Evolutionary conservation across 805 yeast species (phyloP).

Genomic region (Candida taoyuanica): DNA sequence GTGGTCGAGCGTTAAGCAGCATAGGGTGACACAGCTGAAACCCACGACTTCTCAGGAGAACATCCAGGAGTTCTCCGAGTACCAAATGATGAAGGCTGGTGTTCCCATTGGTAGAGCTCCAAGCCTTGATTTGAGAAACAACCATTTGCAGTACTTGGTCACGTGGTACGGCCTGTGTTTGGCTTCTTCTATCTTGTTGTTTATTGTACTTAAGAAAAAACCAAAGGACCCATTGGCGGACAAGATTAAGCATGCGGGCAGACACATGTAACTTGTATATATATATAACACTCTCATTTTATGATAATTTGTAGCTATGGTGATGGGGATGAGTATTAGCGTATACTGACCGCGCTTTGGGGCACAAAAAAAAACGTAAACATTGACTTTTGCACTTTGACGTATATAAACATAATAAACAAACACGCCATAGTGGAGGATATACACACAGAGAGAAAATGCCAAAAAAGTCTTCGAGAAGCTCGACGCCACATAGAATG

Average conservation of each 20-base stretch:
- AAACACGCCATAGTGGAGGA: not conserved
- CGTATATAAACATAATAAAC: not conserved
- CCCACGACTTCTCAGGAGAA: slow-evolving; percentile 3
- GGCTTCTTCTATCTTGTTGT: slow-evolving; percentile 64
- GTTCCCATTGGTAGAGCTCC: slow-evolving; percentile 86
- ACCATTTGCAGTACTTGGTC: slow-evolving; percentile 85
- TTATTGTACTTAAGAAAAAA: slow-evolving; percentile 44
- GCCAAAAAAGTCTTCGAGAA: slow-evolving; percentile 19
- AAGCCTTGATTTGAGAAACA: slow-evolving; percentile 77
- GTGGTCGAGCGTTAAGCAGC: slow-evolving; percentile 18
- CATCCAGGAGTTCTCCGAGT: slow-evolving; percentile 42
- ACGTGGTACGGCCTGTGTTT: slow-evolving; percentile 93
- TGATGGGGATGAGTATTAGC: no score
- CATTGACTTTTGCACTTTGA: not conserved
- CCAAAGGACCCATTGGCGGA: slow-evolving; percentile 38
- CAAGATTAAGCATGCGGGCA: slow-evolving; percentile 46
- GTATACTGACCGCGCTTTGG: not conserved
- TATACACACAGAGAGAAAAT: slow-evolving; percentile 1
- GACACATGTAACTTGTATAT: slow-evolving; percentile 28
- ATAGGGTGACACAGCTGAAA: slow-evolving; percentile 6
- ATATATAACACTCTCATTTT: no score
- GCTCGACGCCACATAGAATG: slow-evolving; percentile 34
- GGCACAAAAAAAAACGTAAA: not conserved
- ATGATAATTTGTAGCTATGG: no score
- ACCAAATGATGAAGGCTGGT: slow-evolving; percentile 71